phyloP scores from a whole-genome alignment of 2,329 filamentous ascomycete species.

The Penicillium sp. region DNA sequence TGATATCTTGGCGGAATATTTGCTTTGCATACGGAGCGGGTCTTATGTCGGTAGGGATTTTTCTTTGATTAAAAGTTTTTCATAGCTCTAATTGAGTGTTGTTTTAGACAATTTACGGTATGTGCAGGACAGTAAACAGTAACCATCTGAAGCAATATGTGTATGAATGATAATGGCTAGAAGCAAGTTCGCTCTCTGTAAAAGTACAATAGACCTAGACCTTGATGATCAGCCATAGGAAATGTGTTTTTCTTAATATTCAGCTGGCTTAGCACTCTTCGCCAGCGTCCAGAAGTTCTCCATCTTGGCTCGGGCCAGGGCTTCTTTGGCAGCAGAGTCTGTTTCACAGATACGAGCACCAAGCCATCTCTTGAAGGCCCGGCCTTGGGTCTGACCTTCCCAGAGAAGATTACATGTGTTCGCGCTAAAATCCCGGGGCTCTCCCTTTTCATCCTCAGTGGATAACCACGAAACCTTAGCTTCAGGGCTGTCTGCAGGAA shows the following conservation, averaged over 20 bases:
- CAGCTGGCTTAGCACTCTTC: slow-evolving; percentile 58
- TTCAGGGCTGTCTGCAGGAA: slow-evolving; percentile 57
- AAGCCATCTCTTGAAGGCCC: slow-evolving; percentile 82
- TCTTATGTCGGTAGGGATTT: slow-evolving; percentile 12
- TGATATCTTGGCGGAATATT: slow-evolving; percentile 14
- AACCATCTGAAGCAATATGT: background rate
- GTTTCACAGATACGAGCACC: slow-evolving; percentile 84
- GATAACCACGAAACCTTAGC: slow-evolving; percentile 70
- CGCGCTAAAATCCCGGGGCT: slow-evolving; percentile 73
- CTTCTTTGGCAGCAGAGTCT: slow-evolving; percentile 81
- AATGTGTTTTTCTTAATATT: slow-evolving; percentile 19
- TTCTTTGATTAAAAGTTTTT: slow-evolving; percentile 9
- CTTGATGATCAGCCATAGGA: background rate
- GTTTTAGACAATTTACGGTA: background rate
- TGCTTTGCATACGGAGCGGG: slow-evolving; percentile 29
- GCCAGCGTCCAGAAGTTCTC: slow-evolving; percentile 94
- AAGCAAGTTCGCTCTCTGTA: slow-evolving; percentile 6
- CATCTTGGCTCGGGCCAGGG: slow-evolving; percentile 77
- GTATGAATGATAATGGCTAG: slow-evolving; percentile 3
- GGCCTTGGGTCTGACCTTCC: slow-evolving; percentile 80
- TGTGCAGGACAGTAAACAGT: background rate
- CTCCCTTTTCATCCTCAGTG: slow-evolving; percentile 72
- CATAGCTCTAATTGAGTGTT: slow-evolving; percentile 2
- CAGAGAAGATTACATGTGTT: slow-evolving; percentile 86
- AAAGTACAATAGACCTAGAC: slow-evolving; percentile 3